These are phyloP conservation scores for Globisporangium spinosum DNA, from an alignment of 352 stramenopile genomes.

Conservation along the genomic window DNA sequence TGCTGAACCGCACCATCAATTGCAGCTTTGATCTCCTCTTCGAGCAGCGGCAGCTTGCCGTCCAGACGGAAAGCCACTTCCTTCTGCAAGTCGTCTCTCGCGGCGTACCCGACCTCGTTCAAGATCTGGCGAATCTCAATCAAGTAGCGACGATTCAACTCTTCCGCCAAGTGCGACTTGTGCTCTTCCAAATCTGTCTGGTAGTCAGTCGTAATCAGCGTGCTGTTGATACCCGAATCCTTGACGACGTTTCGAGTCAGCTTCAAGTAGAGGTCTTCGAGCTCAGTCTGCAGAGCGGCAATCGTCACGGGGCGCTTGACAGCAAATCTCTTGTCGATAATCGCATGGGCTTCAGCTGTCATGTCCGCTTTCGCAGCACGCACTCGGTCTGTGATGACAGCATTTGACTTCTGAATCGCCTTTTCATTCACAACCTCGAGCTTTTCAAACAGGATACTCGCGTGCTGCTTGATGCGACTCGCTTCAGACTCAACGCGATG, in stretches of 20 bases:
- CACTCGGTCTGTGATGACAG: slow-evolving; percentile 46
- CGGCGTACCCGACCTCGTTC: slow-evolving; percentile 57
- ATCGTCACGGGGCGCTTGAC: slow-evolving; percentile 50
- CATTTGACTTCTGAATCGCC: slow-evolving; percentile 55
- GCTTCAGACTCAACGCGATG: slow-evolving; percentile 49
- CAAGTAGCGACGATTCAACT: slow-evolving; percentile 73
- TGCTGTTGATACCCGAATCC: slow-evolving; percentile 28
- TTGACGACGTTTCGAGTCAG: slow-evolving; percentile 27
- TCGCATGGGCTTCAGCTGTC: slow-evolving; percentile 59
- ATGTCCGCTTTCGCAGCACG: slow-evolving; percentile 53
- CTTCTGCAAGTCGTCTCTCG: slow-evolving; percentile 59
- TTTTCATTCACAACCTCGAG: slow-evolving; percentile 72
- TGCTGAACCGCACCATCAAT: slow-evolving; percentile 55
- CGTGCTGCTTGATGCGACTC: slow-evolving; percentile 54
- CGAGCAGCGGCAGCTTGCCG: slow-evolving; percentile 56
- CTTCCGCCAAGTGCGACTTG: slow-evolving; percentile 56
- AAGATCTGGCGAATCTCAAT: slow-evolving; percentile 77
- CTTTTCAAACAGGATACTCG: slow-evolving; percentile 64
- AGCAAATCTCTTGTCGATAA: slow-evolving; percentile 53
- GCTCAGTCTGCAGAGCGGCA: slow-evolving; percentile 47
- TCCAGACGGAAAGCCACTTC: slow-evolving; percentile 60
- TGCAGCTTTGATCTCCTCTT: slow-evolving; percentile 58
- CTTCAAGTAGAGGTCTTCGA: slow-evolving; percentile 45
- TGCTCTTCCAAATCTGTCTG: slow-evolving; percentile 53
- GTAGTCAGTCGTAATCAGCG: slow-evolving; percentile 39